Conservation (phyloP, 805 yeast species). For the Brettanomyces sp. region DNA sequence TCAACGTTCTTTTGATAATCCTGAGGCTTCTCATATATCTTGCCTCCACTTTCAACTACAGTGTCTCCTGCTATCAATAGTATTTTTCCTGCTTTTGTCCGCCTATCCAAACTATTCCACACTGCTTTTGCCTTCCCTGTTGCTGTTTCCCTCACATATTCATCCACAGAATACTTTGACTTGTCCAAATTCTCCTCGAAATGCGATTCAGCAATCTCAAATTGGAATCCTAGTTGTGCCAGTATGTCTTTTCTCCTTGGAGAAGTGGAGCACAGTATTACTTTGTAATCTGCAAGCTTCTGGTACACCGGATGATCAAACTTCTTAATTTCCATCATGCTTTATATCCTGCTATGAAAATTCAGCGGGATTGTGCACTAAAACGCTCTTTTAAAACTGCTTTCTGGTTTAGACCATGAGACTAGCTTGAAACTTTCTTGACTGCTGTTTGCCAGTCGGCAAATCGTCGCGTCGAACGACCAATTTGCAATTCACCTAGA, state of each 20-base stretch:
- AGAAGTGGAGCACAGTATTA: slow-evolving; percentile 77
- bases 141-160: slow-evolving; percentile 66
- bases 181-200: slow-evolving; percentile 75
- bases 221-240: slow-evolving; percentile 41
- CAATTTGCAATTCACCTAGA: no score
- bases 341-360: no score
- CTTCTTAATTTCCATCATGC: neutral
- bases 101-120: slow-evolving; percentile 28
- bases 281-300: slow-evolving; percentile 14
- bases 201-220: slow-evolving; percentile 47
- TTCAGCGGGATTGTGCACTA: no score
- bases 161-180: slow-evolving; percentile 29
- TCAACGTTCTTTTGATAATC: slow-evolving; percentile 38
- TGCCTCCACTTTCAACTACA: slow-evolving; percentile 47
- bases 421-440: no score
- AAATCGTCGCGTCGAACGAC: no score
- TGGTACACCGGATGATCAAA: slow-evolving; percentile 22
- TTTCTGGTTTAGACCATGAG: no score
- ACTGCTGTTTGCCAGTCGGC: no score
- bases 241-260: slow-evolving; percentile 75
- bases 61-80: slow-evolving; percentile 71
- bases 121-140: slow-evolving; percentile 59
- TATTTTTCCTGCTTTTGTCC: slow-evolving; percentile 4
- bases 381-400: no score
- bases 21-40: slow-evolving; percentile 76